Evolutionary conservation across 179 eudicot genomes (phyloP), one percentile per base, ranked within the genome.

Genomic region (Vitellaria paradoxa): DNA sequence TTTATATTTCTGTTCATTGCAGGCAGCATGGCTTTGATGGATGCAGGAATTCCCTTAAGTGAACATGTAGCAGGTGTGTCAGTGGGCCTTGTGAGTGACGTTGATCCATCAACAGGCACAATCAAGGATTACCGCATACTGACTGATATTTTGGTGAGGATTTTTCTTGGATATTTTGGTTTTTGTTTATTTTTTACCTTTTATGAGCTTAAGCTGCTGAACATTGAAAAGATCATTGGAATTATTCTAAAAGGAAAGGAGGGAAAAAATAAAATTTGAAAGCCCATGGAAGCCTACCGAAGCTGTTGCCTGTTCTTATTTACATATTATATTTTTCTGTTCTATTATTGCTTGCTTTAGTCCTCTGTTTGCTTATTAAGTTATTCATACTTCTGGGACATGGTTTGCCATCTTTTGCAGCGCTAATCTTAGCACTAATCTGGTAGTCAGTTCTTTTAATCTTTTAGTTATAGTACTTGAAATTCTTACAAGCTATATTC

Each of bases 1-100:
- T 23, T 21, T 65, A 42, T 46, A 45, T 76, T 57, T 12, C 26
- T 63, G 55, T 81, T 61, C 73, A 23, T 77, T 77, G 59, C 74
- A 96, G 99, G 98, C 64, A 96, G 99, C 84, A 86, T 96, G 94
- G 97, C 99, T 24, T 87, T 96, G 81, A 90, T 96, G 99, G 99
- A 93, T 86, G 98, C 99, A 49, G 99, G 99, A 77, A 96, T 96
- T 79, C 92, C 92, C n/a, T 72, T 96, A 78, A 80, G 84, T 73
- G 96, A 91, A 63, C 99, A 93, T 77, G 98, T 93, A 57, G 99
- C 99, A 47, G 99, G 99, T 84, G 82, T 96, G 64, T 96, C 99
- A 65, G 94, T 96, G 46, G 99, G 99, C 76, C 98, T 96, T 81
- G 90, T 96, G 61, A 91, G 88, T 77, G 97, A 96, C 49, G 85